Conservation (phyloP, 108 stramenopile genomes). For the Nannochloropsis gaditana region DNA sequence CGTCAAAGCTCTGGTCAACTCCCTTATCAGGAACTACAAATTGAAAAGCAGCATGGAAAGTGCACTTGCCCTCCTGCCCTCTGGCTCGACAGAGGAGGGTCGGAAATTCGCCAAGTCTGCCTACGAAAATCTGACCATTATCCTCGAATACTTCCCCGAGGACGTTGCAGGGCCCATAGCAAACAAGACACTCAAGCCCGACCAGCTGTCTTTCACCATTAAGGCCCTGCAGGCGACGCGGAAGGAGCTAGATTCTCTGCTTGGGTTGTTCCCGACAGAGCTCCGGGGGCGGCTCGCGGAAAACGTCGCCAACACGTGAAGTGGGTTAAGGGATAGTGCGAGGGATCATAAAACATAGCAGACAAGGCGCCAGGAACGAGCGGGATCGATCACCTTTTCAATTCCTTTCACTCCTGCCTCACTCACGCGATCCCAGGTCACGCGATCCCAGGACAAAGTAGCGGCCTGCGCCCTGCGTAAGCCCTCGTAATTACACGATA, state of each 20-base stretch:
- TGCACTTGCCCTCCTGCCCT: not conserved
- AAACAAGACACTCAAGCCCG: slow-evolving; percentile 1
- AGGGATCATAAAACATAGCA: too few relatives aligned
- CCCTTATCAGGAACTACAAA: not conserved
- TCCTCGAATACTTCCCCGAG: slow-evolving; percentile 5
- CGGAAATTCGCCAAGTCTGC: not conserved
- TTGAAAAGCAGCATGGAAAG: not conserved
- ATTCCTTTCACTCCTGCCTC: too few relatives aligned
- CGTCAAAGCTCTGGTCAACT: not conserved
- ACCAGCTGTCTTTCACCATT: not conserved
- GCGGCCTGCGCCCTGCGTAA: too few relatives aligned
- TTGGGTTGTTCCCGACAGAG: not conserved
- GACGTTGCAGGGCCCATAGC: slow-evolving; percentile 4
- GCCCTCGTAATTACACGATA: too few relatives aligned
- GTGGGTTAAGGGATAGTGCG: not conserved
- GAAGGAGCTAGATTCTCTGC: not conserved
- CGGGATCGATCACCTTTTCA: too few relatives aligned
- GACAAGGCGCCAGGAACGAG: too few relatives aligned
- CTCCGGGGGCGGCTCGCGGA: not conserved
- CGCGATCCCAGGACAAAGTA: too few relatives aligned
- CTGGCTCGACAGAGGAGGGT: not conserved
- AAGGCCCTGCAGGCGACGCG: not conserved
- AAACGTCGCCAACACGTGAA: not conserved
- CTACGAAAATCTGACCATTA: slow-evolving; percentile 18
- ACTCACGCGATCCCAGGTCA: too few relatives aligned